These are phyloP conservation scores for Alternaria burnsii DNA, from an alignment of 2,329 filamentous ascomycete genomes.

Conservation along the genomic window DNA sequence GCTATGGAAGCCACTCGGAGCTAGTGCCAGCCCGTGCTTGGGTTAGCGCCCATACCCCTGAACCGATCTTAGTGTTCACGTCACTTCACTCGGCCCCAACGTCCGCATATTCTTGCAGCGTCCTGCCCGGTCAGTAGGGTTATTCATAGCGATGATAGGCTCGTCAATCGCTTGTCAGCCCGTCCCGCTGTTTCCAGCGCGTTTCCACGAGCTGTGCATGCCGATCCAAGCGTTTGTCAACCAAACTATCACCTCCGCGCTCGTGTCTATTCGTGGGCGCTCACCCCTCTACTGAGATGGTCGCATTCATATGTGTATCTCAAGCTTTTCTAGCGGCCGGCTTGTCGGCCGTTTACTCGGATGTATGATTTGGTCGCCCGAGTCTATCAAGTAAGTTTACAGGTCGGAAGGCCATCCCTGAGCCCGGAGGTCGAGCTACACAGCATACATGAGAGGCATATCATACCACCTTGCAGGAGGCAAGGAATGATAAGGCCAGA, in stretches of 20 bases:
- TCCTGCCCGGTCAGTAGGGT: conserved; percentile 1
- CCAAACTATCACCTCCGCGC: conserved; percentile 2
- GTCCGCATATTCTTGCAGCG: conserved; percentile 22
- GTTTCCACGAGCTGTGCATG: conserved; percentile 17
- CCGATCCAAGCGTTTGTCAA: conserved; percentile 6
- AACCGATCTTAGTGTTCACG: conserved; percentile 25
- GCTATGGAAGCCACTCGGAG: conserved; percentile 28
- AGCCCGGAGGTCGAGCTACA: conserved; percentile 14
- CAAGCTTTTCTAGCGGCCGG: conserved; percentile 9
- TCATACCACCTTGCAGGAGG: conserved; percentile 18
- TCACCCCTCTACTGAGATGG: neutral
- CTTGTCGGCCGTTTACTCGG: neutral
- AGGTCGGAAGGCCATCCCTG: neutral
- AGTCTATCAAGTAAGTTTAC: neutral
- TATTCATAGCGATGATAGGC: conserved; percentile 15
- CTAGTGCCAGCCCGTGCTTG: conserved; percentile 11
- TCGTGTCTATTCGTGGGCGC: conserved; percentile 6
- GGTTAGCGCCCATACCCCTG: conserved; percentile 19
- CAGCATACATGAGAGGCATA: conserved; percentile 12
- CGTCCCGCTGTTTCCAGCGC: conserved; percentile 2
- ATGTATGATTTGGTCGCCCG: neutral
- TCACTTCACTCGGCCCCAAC: conserved; percentile 24
- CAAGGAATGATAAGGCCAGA: conserved; percentile 1
- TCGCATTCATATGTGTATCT: neutral
- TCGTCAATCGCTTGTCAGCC: neutral